Evolutionary conservation across 1,284 basidiomycete species (phyloP).

Genomic region (Ceratobasidium sp.): DNA sequence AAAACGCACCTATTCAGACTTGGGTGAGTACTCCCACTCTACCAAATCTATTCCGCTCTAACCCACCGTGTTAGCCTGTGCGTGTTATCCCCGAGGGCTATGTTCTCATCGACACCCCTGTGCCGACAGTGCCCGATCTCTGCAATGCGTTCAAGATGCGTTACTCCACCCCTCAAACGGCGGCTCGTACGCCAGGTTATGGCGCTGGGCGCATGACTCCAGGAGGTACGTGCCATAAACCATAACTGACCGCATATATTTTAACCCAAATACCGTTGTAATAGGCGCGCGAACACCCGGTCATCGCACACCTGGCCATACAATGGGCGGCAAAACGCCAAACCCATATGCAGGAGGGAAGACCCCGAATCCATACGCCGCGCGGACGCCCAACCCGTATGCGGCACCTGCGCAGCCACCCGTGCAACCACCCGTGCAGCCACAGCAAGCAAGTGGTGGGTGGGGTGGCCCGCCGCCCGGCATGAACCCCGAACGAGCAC

Average conservation of each 20-base stretch:
- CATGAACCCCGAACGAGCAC: constrained; percentile 53
- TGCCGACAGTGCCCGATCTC: constrained; percentile 88
- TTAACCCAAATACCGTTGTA: constrained; percentile 57
- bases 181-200: constrained; percentile 78
- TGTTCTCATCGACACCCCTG: constrained; percentile 86
- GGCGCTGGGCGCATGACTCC: constrained; percentile 80
- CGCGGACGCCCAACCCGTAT: constrained; percentile 46
- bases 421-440: constrained; percentile 49
- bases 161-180: constrained; percentile 49
- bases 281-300: constrained; percentile 61
- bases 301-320: constrained; percentile 75
- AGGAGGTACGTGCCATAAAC: constrained; percentile 50
- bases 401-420: constrained; percentile 49
- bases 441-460: constrained; percentile 44
- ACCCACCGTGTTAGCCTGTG: constrained; percentile 69
- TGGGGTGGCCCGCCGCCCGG: constrained; percentile 54
- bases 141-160: constrained; percentile 91
- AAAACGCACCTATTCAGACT: constrained; percentile 87
- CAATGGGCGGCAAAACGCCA: constrained; percentile 58
- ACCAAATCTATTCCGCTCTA: background rate
- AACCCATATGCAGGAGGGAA: constrained; percentile 45
- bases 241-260: too few relatives aligned
- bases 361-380: constrained; percentile 48
- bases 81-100: constrained; percentile 91
- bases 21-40: constrained; percentile 69